These are phyloP conservation scores for Salix purpurea DNA, from an alignment of 345 rosid species.

Conservation along the genomic window DNA sequence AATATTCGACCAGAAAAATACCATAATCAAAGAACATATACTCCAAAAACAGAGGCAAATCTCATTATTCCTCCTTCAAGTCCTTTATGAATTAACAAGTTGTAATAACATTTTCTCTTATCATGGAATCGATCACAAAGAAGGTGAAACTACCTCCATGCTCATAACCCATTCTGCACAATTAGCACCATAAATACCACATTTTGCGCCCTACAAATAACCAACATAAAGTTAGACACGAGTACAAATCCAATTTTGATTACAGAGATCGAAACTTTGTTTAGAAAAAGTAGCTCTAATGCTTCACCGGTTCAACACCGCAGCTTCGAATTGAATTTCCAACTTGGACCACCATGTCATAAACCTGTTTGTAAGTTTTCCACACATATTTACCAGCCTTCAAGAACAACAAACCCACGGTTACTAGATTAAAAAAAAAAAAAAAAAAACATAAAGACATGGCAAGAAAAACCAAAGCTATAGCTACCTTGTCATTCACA, in stretches of 20 bases:
- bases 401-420: conserved; percentile 7
- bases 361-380: conserved; percentile 78
- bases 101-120: not conserved
- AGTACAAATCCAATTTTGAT: not conserved
- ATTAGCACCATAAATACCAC: conserved; percentile 94
- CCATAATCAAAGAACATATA: not conserved
- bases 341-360: conserved; percentile 68
- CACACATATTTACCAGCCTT: conserved; percentile 87
- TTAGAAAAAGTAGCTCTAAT: not conserved
- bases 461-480: not conserved
- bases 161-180: conserved; percentile 89
- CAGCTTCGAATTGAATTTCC: conserved; percentile 80
- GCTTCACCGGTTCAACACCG: conserved; percentile 69
- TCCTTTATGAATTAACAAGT: not conserved
- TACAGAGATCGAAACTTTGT: not conserved
- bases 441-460: not conserved
- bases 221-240: not conserved
- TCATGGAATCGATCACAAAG: not conserved
- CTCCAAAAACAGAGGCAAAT: not conserved
- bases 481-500: conserved; percentile 62
- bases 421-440: not conserved
- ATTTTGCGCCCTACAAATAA: conserved; percentile 58
- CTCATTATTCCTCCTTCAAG: not conserved
- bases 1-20: not conserved
- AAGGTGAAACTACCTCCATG: conserved; percentile 71